Conservation (phyloP, 23 red algal genomes). For the Pyropia yezoensis region DNA sequence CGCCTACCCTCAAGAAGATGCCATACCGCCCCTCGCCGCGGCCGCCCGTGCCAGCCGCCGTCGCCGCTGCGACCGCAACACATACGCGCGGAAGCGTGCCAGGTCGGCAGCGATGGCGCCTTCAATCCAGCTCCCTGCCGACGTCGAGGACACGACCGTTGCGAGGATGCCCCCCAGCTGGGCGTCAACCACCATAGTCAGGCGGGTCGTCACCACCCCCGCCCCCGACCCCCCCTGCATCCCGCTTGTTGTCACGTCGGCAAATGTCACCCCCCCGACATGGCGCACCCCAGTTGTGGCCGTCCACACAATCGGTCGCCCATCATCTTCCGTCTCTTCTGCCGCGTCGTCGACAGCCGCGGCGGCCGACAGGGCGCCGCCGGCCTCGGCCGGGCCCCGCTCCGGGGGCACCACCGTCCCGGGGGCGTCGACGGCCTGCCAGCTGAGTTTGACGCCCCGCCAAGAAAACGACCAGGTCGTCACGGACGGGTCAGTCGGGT, state of each 20-base stretch:
- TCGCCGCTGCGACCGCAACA: slow-evolving; percentile 17
- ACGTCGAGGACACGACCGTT: slow-evolving; percentile 21
- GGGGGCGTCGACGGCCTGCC: slow-evolving; percentile 29
- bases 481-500: slow-evolving; percentile 28
- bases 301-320: slow-evolving; percentile 24
- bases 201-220: slow-evolving; percentile 1
- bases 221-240: neutral
- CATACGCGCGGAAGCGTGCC: slow-evolving; percentile 22
- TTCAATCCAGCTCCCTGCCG: slow-evolving; percentile 27
- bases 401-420: no score
- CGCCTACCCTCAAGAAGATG: no score
- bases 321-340: slow-evolving; percentile 3
- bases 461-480: slow-evolving; percentile 50
- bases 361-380: no score
- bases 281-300: slow-evolving; percentile 32
- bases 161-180: slow-evolving; percentile 40
- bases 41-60: neutral
- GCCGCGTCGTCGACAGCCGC: no score
- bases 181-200: slow-evolving; percentile 45
- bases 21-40: no score
- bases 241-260: neutral
- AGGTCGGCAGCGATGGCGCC: slow-evolving; percentile 41
- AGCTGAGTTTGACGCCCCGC: slow-evolving; percentile 39
- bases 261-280: slow-evolving; percentile 30
- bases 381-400: no score